Conservation (phyloP, 352 stramenopile genomes). For the Phytopythium delawarense region DNA sequence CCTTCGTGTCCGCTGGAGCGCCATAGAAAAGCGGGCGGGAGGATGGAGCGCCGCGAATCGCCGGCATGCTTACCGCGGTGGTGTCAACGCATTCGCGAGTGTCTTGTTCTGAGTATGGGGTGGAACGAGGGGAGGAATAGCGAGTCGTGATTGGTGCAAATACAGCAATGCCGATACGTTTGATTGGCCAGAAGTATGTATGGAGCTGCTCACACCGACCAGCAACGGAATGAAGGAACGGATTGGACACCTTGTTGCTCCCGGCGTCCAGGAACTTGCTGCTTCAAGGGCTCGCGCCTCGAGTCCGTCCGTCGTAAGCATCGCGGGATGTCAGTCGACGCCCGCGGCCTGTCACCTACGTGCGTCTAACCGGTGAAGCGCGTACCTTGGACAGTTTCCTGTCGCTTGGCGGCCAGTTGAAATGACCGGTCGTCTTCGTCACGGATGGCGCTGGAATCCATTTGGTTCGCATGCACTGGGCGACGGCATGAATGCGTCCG, state of each 20-base stretch:
- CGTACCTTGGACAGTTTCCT: background rate
- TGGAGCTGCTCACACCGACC: background rate
- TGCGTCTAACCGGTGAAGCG: background rate
- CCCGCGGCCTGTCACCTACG: background rate
- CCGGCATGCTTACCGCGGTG: slow-evolving; percentile 7
- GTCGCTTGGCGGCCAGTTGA: background rate
- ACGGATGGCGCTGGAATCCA: background rate
- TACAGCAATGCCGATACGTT: background rate
- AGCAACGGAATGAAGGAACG: no score
- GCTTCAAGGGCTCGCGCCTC: no score
- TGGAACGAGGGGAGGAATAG: background rate
- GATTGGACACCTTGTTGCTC: background rate
- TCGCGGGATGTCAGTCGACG: background rate
- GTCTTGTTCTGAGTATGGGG: background rate
- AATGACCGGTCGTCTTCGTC: background rate
- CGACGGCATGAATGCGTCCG: background rate
- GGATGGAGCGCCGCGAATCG: slow-evolving; percentile 7
- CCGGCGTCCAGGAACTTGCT: background rate
- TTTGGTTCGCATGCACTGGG: background rate
- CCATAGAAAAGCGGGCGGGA: slow-evolving; percentile 6
- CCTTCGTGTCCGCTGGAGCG: background rate
- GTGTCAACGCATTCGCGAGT: background rate
- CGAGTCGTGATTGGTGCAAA: background rate
- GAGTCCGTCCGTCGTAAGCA: background rate
- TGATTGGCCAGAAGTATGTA: slow-evolving; percentile 7